Evolutionary conservation across 2,329 filamentous ascomycete species (phyloP), one percentile per base, ranked within the genome.

Genomic region (Hymenotorrendiella dingleyae): DNA sequence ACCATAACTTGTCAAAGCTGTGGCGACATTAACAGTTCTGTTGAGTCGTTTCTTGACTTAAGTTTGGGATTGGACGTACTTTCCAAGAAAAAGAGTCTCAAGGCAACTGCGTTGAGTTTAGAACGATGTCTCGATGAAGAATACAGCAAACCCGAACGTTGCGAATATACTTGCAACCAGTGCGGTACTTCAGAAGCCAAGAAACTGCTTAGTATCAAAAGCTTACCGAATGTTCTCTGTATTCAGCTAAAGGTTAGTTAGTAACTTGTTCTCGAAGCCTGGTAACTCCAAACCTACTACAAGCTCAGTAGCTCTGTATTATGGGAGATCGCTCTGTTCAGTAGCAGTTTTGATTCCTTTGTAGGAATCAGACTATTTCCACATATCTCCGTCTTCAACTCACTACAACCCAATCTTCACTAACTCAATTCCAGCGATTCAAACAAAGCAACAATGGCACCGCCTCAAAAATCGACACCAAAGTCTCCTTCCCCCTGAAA

Each of bases 1-100:
- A 91, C 85, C 16, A 91, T 94, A 28, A 95, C 87, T 14, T 98
- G 91, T 64, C 84, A 88, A 58, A 85, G 84, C 55, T 97, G 91
- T 64, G 75, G 81, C 45, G 90, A 89, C 53, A 78, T 84, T 17
- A 94, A 86, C 1, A 83, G 84, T 48, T 83, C 88, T 1, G 78
- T 88, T 30, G 88, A 97, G 59, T 90, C 88, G 0, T 93, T 96
- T 63, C 80, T 95, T 55, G 91, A 96, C 61, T 76, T 97, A 9
- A 93, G 84, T 59, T 71, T 97, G 6, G 89, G 93, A 37, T 72
- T 97, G n/a, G 84, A 93, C 47, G 81, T 74, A 44, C 66, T 82
- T 46, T 72, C 80, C 10, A 87, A 89, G 56, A 86, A 83, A 65
- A 76, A 61, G 63, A 66, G 16, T 68, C 64, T 62, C 56, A 48